Base-by-base conservation (phyloP, 2,329 filamentous ascomycete species). In the Grosmannia penicillata region DNA sequence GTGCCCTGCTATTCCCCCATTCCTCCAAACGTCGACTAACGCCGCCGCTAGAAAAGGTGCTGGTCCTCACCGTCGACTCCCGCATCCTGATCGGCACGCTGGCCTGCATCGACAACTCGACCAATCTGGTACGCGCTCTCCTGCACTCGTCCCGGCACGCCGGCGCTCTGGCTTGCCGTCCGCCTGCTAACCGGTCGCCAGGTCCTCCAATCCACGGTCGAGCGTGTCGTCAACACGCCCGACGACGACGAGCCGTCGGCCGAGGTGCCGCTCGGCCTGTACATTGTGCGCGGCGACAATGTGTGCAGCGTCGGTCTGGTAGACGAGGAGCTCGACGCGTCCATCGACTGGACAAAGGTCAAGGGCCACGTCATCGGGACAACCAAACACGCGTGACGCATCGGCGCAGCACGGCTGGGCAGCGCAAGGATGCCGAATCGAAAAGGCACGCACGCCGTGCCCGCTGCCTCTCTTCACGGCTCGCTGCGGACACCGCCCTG, bases 311-410 rank as follows among this genome's bases (percentile, higher is more conserved):
- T 91, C 41, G 91, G 91, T 3, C 65, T 93, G 41, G 78, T 98
- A 24, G 86, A 98, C 56, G 87, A 94, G 59, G 72, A 82, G 49
- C 65, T 96, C 42, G 91, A 98, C 60, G 72, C 69, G 28, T 86
- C 80, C 50, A 96, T 98, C 54, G 79, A 95, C 61, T 98, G 91
- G 91, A 69, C 71, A 17, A 78, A 93, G 57, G 91, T 98, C 28
- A 80, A 82, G 55, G 89, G 89, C 5, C 75, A 78, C 42, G 75
- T 81, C 23, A 81, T 96, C 51, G 84, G 84, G 41, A 77, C 76
- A 38, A 87, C 86, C 51, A 95, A 91, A 59, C 86, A 95, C 53
- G 49, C 59, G 47, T 75, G 58, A 51, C n/a, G n/a, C n/a, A n/a
- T n/a, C n/a, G n/a, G 30, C 6, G 24, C 4, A 10, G 8, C 6